Base-by-base conservation (phyloP, 116 monocot genomes). In the Iris pallida region DNA sequence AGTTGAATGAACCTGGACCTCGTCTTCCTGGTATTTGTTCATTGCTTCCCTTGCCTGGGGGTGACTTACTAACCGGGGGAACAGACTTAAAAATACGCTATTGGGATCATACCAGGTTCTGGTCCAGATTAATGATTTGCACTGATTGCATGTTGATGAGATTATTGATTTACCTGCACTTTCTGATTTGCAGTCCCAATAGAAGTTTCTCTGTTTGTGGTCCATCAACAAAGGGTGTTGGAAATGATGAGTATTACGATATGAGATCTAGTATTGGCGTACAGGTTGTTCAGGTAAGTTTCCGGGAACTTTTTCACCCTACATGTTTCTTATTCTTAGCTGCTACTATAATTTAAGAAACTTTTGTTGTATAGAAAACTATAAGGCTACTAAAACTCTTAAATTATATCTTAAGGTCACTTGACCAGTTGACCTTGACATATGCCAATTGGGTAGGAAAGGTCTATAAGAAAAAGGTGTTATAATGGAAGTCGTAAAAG, bases 251-350 rank as follows among this genome's bases (percentile, higher is more conserved):
- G 64, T 68, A 57, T 42, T 98, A 93, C 63, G 90, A 90, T 52
- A 70, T 85, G 56, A 85, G 75, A 67, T 93, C 98, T 61, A 74
- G 72, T 63, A 84, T 81, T 59, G 93, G 98, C 8, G 74, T 90
- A 65, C 90, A 92, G 68, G 81, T 98, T 84, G 93, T 98, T 65
- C 93, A 93, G 87, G 97, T 97, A 88, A 65, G 17, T n/a, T n/a
- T n/a, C n/a, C n/a, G n/a, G n/a, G n/a, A n/a, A n/a, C n/a, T 62
- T 17, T 1, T 30, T 10, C 6, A 52, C 4, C 12, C 12, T 52
- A 14, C 5, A 5, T 52, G 3, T 30, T 13, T 51, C 49, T 2
- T 51, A 51, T 4, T 13, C 7, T 13, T 51, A 4, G 49, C 49
- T 51, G 49, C 30, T n/a, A 30, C 30, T 30, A 13, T 2, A 51